Conservation (phyloP, 2,329 filamentous ascomycete species). For the Colletotrichum simmondsii region DNA sequence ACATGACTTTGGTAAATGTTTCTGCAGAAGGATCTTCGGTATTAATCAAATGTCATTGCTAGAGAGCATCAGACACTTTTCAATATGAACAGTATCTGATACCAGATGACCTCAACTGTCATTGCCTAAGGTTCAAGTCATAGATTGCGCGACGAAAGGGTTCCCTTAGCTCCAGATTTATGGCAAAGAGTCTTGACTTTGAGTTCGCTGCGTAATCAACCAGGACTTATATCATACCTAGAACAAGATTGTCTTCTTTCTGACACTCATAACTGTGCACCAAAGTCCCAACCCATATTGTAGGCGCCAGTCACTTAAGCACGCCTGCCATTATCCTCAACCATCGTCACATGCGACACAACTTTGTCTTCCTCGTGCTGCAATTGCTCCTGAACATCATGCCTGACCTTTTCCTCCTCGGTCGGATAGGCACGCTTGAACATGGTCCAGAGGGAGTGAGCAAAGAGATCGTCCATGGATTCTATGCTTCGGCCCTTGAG, state of each 20-base stretch:
- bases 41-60: too few species aligned
- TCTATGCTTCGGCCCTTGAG: slow-evolving; percentile 62
- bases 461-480: slow-evolving; percentile 60
- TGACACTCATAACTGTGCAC: too few species aligned
- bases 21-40: too few species aligned
- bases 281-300: neutral
- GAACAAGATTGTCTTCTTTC: neutral
- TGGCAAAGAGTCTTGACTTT: neutral
- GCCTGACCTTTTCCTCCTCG: slow-evolving; percentile 53
- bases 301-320: neutral
- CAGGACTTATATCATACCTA: neutral
- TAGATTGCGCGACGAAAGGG: too few species aligned
- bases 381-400: slow-evolving; percentile 16
- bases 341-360: slow-evolving; percentile 2
- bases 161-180: neutral
- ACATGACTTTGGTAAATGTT: too few species aligned
- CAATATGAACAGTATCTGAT: too few species aligned
- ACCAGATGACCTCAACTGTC: too few species aligned
- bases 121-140: too few species aligned
- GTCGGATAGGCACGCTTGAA: slow-evolving; percentile 55
- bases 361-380: slow-evolving; percentile 3
- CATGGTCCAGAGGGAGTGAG: slow-evolving; percentile 51
- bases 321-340: slow-evolving; percentile 10
- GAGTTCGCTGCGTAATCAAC: neutral
- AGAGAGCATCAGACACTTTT: too few species aligned